Base-by-base conservation (phyloP, 2,329 filamentous ascomycete genomes). In the Daldinia sp. region DNA sequence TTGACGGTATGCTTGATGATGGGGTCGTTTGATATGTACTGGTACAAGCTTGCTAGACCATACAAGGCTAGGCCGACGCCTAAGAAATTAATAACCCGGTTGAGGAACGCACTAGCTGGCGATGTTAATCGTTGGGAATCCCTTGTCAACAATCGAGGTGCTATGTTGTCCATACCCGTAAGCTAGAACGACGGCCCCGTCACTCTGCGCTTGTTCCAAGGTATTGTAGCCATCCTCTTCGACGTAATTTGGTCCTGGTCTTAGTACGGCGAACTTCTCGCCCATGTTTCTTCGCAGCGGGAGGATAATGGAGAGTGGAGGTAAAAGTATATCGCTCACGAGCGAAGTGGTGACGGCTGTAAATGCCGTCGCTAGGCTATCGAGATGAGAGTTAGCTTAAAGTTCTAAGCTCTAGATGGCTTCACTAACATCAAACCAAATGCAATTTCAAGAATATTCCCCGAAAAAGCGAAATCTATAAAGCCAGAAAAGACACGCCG, bases 381-480 rank as follows among this genome's bases (percentile, higher is more conserved):
- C n/a, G 8, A 58, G 30, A 49, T 19, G 11, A 39, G 35, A 53
- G 56, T 65, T 15, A 67, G 39, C 23, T n/a, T 30, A 8, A n/a
- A 23, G 30, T 23, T 11, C 30, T 10, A 13, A 13, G 29, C 17
- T 50, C 15, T 25, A 23, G 11, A 21, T 19, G 15, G 25, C 23
- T 29, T 41, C n/a, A 76, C 81, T 74, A 72, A 91, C 89, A 93
- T 92, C 67, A 92, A 79, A 68, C 90, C 90, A 69, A 92, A 87
- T 13, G 90, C 90, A 61, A 93, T 90, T 75, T 92, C 87, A 23
- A 93, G 82, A 48, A 92, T 90, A 69, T 92, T 92, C 60, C 90
- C 90, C 66, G 90, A 86, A 55, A 91, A 84, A 0, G 89, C 89
- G 75, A 92, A 93, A 73, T 91, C 89, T 68, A 88, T 75, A 73